These are phyloP conservation scores for Nigrospora sphaerica DNA, from an alignment of 2,329 filamentous ascomycete genomes.

Conservation along the genomic window DNA sequence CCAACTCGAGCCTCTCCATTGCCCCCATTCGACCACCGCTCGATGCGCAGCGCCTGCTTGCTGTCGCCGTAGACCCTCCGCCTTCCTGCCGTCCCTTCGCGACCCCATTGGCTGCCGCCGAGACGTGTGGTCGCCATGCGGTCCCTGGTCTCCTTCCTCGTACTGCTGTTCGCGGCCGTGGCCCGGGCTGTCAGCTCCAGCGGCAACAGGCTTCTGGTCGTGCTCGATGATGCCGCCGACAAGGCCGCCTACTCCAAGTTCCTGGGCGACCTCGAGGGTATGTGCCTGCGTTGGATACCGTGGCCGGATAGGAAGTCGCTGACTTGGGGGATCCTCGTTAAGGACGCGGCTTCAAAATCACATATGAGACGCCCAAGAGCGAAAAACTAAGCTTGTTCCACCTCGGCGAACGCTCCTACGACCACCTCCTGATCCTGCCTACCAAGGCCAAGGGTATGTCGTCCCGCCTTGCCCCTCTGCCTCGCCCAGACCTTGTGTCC, in stretches of 20 bases:
- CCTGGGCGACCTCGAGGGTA: slow-evolving; percentile 64
- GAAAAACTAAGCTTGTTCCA: slow-evolving; percentile 71
- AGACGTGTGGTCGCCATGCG: slow-evolving; percentile 50
- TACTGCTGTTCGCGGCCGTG: slow-evolving; percentile 58
- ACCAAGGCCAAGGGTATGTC: slow-evolving; percentile 76
- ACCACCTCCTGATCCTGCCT: slow-evolving; percentile 85
- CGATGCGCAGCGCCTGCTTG: slow-evolving; percentile 1
- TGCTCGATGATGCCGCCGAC: slow-evolving; percentile 76
- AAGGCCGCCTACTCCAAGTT: slow-evolving; percentile 77
- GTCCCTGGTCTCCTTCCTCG: slow-evolving; percentile 64
- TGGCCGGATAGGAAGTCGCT: background rate
- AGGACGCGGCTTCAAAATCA: slow-evolving; percentile 79
- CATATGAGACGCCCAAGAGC: slow-evolving; percentile 78
- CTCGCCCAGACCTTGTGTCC: background rate
- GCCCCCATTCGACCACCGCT: background rate
- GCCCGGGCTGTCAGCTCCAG: slow-evolving; percentile 72
- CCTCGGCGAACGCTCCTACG: slow-evolving; percentile 81
- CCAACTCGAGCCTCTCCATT: no score
- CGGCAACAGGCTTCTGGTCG: slow-evolving; percentile 74
- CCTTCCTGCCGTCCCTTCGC: background rate
- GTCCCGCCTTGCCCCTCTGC: slow-evolving; percentile 3
- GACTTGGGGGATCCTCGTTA: background rate
- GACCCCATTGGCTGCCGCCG: background rate
- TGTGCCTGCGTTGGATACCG: slow-evolving; percentile 15
- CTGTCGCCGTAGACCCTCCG: background rate